These are phyloP conservation scores for Kodamaea neixiangensis DNA, from an alignment of 805 yeast genomes.

Conservation along the genomic window DNA sequence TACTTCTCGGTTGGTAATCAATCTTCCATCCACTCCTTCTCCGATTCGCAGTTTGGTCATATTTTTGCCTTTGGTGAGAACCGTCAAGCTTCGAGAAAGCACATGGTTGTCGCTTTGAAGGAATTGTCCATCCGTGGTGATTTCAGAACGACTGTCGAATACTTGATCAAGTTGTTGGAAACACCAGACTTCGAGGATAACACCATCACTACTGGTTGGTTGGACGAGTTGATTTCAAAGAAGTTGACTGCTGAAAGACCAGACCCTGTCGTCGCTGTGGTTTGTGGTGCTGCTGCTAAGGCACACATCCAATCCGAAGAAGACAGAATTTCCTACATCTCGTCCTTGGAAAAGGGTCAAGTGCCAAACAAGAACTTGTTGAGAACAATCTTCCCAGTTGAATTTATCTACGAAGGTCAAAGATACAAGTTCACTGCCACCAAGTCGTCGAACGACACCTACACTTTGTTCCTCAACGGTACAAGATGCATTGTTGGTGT, in stretches of 20 bases:
- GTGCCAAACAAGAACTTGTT: slow-evolving; percentile 81
- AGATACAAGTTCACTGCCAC: slow-evolving; percentile 96
- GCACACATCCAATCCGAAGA: slow-evolving; percentile 81
- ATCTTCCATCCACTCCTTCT: slow-evolving; percentile 95
- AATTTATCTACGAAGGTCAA: slow-evolving; percentile 91
- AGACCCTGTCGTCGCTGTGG: slow-evolving; percentile 83
- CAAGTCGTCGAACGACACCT: slow-evolving; percentile 80
- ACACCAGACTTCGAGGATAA: slow-evolving; percentile 96
- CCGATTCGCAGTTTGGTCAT: slow-evolving; percentile 99
- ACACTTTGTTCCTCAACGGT: slow-evolving; percentile 91
- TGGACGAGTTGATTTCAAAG: slow-evolving; percentile 91
- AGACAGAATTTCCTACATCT: slow-evolving; percentile 65
- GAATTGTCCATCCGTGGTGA: slow-evolving; percentile 98
- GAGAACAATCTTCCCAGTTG: slow-evolving; percentile 88
- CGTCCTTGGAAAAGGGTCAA: slow-evolving; percentile 92
- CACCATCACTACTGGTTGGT: slow-evolving; percentile 98
- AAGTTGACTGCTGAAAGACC: slow-evolving; percentile 97
- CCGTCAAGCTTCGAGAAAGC: slow-evolving; percentile 96
- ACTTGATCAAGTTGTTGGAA: slow-evolving; percentile 89
- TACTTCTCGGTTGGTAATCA: slow-evolving; percentile 96
- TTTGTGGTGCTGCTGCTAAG: slow-evolving; percentile 98
- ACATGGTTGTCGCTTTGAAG: slow-evolving; percentile 97
- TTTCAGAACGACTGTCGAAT: slow-evolving; percentile 97
- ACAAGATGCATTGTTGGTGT: slow-evolving; percentile 86
- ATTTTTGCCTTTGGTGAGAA: slow-evolving; percentile 99